phyloP scores from a whole-genome alignment of 192 early-diverging fungal genomes.

The Coemansia sp. region DNA sequence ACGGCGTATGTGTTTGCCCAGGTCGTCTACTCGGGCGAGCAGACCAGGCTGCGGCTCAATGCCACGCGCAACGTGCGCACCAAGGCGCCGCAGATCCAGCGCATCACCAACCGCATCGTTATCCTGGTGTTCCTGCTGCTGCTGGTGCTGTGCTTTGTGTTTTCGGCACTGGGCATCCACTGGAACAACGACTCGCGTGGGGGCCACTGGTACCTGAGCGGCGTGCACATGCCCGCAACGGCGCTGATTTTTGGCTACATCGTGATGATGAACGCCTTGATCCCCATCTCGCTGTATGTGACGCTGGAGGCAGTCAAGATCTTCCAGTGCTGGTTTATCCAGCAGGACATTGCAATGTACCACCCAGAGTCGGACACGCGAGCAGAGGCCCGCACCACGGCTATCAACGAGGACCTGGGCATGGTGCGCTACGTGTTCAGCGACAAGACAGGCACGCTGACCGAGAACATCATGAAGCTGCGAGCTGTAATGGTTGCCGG shows the following conservation, averaged over 20 bases:
- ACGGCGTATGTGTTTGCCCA: slow-evolving; percentile 76
- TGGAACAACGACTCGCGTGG: slow-evolving; percentile 39
- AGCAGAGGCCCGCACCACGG: slow-evolving; percentile 72
- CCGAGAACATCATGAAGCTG: slow-evolving; percentile 83
- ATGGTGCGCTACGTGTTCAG: slow-evolving; percentile 85
- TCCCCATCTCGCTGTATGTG: slow-evolving; percentile 86
- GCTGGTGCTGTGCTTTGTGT: slow-evolving; percentile 56
- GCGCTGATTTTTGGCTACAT: slow-evolving; percentile 64
- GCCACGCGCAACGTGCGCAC: slow-evolving; percentile 68
- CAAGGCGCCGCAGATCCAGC: slow-evolving; percentile 73
- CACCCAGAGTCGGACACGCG: slow-evolving; percentile 65
- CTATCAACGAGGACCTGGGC: slow-evolving; percentile 85
- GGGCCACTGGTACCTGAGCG: slow-evolving; percentile 57
- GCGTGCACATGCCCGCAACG: slow-evolving; percentile 18
- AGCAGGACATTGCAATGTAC: slow-evolving; percentile 77
- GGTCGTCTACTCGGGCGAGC: slow-evolving; percentile 69
- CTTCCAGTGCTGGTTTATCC: slow-evolving; percentile 68
- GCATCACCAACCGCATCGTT: slow-evolving; percentile 75
- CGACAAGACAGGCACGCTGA: slow-evolving; percentile 89
- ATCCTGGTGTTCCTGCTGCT: slow-evolving; percentile 63
- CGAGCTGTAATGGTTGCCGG: slow-evolving; percentile 65
- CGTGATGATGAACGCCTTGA: slow-evolving; percentile 80
- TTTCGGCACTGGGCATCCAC: slow-evolving; percentile 53
- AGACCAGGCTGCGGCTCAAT: slow-evolving; percentile 68
- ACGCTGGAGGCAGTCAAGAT: slow-evolving; percentile 83